Base-by-base conservation (phyloP, 106 monocot genomes). In the Agapanthus africanus region DNA sequence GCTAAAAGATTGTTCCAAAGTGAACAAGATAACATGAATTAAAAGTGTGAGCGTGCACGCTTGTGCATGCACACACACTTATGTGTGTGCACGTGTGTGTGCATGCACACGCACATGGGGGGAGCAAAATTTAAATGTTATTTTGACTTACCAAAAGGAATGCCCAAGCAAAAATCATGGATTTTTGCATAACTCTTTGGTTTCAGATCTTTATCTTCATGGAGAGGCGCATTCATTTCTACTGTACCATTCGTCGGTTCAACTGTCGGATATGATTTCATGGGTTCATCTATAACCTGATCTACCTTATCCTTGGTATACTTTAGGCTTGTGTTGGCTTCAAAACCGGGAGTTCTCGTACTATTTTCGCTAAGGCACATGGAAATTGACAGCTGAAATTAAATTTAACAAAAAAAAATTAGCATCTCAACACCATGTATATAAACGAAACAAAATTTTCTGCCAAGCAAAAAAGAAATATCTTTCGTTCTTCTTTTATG, bases 81-180 rank as follows among this genome's bases (percentile, higher is more conserved):
- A 2, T 47, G n/a, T n/a, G n/a, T n/a, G n/a, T n/a, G n/a, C n/a
- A n/a, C n/a, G 15, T 18, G 62, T 35, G 30, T 5, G 5, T 2
- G 2, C 32, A 40, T 65, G 65, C 23, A n/a, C n/a, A n/a, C n/a
- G n/a, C n/a, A n/a, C n/a, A n/a, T n/a, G n/a, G n/a, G n/a, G n/a
- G n/a, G n/a, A n/a, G n/a, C n/a, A n/a, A n/a, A 0, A 40, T 14
- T 33, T 5, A 9, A 68, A 68, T 50, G 6, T 34, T 21, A 47
- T 27, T 37, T 8, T 28, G 44, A 70, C 73, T 69, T 64, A 79
- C 74, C 79, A 59, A 74, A 79, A 14, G 79, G 79, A 14, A 79
- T 79, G 40, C 79, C 79, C 25, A 79, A 59, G 68, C 79, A 79
- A 74, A 79, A 79, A 31, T 79, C 79, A 63, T 79, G 79, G 40